Conservation (phyloP, 768 basidiomycete species). For the Mycena rosella region DNA sequence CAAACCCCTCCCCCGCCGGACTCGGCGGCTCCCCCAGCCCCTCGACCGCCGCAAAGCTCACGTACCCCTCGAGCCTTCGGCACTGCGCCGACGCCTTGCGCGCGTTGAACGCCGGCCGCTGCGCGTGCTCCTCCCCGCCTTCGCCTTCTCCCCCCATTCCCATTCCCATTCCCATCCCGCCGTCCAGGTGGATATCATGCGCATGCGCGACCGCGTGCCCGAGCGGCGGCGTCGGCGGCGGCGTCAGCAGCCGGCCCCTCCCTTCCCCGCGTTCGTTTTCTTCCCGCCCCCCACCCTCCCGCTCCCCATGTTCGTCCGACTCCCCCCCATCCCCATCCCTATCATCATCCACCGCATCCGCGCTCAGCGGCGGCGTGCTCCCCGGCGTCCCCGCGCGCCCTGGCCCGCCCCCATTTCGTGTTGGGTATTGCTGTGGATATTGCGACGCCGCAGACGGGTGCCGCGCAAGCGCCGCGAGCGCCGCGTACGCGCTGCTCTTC, state of each 20-base stretch:
- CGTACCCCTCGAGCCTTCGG: slow-evolving; percentile 70
- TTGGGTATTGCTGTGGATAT: too few relatives aligned
- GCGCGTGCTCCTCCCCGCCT: slow-evolving; percentile 8
- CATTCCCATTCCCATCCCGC: too few relatives aligned
- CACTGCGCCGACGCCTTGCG: slow-evolving; percentile 71
- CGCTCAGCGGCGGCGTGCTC: slow-evolving; percentile 35
- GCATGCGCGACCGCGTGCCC: slow-evolving; percentile 21
- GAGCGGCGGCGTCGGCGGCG: slow-evolving; percentile 47
- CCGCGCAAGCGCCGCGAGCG: slow-evolving; percentile 29
- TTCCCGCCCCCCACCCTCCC: slow-evolving; percentile 37
- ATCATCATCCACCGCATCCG: slow-evolving; percentile 29
- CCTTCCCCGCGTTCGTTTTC: slow-evolving; percentile 9
- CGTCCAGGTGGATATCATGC: too few relatives aligned
- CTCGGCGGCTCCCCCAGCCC: slow-evolving; percentile 71
- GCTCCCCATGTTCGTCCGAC: slow-evolving; percentile 37
- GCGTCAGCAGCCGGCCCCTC: slow-evolving; percentile 36
- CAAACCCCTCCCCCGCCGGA: slow-evolving; percentile 13
- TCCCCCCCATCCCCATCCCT: too few relatives aligned
- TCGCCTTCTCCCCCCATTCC: too few relatives aligned
- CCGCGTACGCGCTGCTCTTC: slow-evolving; percentile 39
- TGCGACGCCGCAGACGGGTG: neutral
- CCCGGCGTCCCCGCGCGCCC: slow-evolving; percentile 27
- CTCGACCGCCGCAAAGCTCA: slow-evolving; percentile 76
- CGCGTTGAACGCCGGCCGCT: slow-evolving; percentile 67
- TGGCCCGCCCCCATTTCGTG: neutral